A percentile compares a stretch with the other conserved stretches of the same genome.
Conservation (phyloP, 805 yeast genomes). For the Barnettozyma sucrosica region DNA sequence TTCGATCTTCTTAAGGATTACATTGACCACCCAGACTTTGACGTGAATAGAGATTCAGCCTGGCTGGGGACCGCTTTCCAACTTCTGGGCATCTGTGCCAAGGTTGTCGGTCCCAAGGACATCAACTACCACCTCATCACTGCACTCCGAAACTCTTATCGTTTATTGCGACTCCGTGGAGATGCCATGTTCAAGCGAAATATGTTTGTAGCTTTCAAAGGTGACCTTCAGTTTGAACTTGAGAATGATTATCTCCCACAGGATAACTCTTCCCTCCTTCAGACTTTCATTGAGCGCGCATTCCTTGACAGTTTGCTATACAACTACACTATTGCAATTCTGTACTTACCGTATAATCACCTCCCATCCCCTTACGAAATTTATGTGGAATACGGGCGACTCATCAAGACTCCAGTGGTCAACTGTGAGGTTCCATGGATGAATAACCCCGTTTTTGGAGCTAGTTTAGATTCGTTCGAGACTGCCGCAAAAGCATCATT, state of each 20-base stretch:
- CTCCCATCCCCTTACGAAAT: constrained; percentile 28
- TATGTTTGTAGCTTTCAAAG: background rate
- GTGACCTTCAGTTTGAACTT: background rate
- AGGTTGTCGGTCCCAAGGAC: background rate
- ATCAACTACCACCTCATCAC: background rate
- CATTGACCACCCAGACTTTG: background rate
- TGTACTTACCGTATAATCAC: constrained; percentile 20
- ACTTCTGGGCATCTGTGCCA: background rate
- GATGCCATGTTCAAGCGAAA: background rate
- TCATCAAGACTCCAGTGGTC: constrained; percentile 32
- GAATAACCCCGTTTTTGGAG: constrained; percentile 38
- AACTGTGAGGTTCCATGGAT: constrained; percentile 35
- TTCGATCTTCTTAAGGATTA: background rate
- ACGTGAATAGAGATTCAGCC: background rate
- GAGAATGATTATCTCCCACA: background rate
- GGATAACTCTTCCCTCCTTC: background rate
- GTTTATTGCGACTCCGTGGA: background rate
- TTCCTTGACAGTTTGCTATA: constrained; percentile 40
- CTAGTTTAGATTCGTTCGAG: constrained; percentile 32
- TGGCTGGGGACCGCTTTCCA: background rate
- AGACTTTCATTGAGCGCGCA: constrained; percentile 24
- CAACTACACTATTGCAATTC: constrained; percentile 35
- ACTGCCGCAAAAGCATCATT: constrained; percentile 32
- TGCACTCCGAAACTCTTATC: background rate
- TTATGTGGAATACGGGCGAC: constrained; percentile 29